phyloP scores from a whole-genome alignment of 2,329 filamentous ascomycete species.

The Ciborinia camelliae region DNA sequence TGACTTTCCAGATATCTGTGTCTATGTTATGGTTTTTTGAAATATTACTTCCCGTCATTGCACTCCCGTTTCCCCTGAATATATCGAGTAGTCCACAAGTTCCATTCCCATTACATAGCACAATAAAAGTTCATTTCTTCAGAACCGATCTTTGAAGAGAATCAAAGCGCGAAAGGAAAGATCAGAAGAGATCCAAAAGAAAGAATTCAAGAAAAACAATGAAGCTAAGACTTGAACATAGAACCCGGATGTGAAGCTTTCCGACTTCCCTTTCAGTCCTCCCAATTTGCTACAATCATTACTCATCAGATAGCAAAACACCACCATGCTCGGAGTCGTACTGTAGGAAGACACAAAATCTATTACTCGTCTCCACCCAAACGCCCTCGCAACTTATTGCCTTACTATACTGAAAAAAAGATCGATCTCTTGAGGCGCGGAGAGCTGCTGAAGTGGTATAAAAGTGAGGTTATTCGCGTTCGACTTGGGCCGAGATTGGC shows the following conservation, averaged over 20 bases:
- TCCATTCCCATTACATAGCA: background rate
- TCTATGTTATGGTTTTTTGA: background rate
- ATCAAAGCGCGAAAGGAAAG: background rate
- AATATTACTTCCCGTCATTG: background rate
- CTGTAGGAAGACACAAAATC: background rate
- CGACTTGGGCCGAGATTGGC: background rate
- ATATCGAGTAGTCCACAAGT: background rate
- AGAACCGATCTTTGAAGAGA: background rate
- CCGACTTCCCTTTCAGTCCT: background rate
- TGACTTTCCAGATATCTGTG: background rate
- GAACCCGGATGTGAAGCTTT: background rate
- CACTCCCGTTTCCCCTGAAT: background rate
- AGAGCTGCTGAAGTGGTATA: background rate
- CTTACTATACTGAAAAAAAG: background rate
- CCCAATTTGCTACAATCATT: too few species aligned
- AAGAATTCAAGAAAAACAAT: too few species aligned
- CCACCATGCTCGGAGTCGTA: background rate
- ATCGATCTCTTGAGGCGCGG: background rate
- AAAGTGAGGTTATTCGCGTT: background rate
- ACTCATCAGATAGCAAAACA: background rate
- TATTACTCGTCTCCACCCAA: background rate
- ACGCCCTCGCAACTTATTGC: background rate
- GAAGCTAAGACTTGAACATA: background rate
- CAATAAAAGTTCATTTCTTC: too few species aligned
- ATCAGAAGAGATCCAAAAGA: too few species aligned